These are phyloP conservation scores for Malus asiatica DNA, from an alignment of 306 rosid genomes.

Conservation along the genomic window DNA sequence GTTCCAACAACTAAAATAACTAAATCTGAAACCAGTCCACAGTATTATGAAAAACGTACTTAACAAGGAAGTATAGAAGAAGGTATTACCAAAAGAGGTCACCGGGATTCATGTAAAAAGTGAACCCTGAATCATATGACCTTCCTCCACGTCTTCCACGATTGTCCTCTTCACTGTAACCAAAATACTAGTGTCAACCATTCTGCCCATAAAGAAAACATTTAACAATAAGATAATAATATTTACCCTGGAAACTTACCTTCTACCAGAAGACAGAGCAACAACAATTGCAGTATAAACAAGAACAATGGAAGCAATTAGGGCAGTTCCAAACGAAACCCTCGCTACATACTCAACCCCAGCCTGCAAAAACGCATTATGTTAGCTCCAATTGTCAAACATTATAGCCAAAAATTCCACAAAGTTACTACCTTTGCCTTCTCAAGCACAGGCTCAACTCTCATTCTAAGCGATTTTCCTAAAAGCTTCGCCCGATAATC, in stretches of 20 bases:
- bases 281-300: conserved; percentile 94
- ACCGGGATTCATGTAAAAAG: conserved; percentile 56
- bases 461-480: conserved; percentile 72
- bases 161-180: conserved; percentile 77
- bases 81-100: conserved; percentile 80
- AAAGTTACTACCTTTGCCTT: conserved; percentile 62
- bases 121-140: conserved; percentile 62
- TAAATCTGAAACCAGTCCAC: background rate
- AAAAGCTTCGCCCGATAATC: conserved; percentile 78
- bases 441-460: conserved; percentile 65
- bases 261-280: conserved; percentile 69
- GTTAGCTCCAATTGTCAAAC: conserved; percentile 1
- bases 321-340: conserved; percentile 94
- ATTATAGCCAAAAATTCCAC: conserved; percentile 1
- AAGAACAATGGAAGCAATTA: conserved; percentile 83
- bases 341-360: conserved; percentile 74
- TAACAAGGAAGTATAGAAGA: conserved; percentile 10
- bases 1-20: background rate
- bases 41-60: background rate
- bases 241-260: conserved; percentile 28
- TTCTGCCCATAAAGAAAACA: conserved; percentile 6
- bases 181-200: conserved; percentile 17
- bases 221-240: background rate
- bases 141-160: conserved; percentile 88
- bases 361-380: conserved; percentile 43